Base-by-base conservation (phyloP, 2,329 filamentous ascomycete species). In the Cladorrhinum sp. region DNA sequence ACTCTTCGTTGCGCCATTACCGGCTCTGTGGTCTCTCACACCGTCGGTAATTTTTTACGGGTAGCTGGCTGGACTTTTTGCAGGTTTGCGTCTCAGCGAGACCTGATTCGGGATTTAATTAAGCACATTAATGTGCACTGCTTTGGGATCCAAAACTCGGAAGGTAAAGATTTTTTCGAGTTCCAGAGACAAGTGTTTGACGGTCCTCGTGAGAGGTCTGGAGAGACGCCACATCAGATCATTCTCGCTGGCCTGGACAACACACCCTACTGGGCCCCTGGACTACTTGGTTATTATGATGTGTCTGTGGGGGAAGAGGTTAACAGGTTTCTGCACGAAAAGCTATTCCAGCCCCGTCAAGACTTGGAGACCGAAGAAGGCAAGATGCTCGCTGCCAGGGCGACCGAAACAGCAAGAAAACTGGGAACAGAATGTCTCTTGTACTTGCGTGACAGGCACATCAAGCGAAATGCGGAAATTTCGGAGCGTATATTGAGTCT, bases 11-110 rank as follows among this genome's bases (percentile, higher is more conserved):
- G 74, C 45, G 81, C 80, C 23, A 81, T 89, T 51, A 79, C 78
- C 18, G 79, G 82, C 12, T 78, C 81, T 16, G 74, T 80, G 2
- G 75, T 76, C 2, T 70, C 76, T 8, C 74, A 81, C 18, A 75
- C 77, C 29, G 76, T 82, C 63, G 76, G 78, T 16, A 81, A 85
- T 1, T 89, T 81, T 66, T 75, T 91, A 18, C 79, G 81, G n/a
- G 82, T 80, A 16, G 82, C 83, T 2, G 69, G 79, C 1, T 5
- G 54, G 29, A 70, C 78, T 0, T 89, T 87, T 67, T 81, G 85
- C 32, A 73, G 75, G 45, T 63, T 70, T 53, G 80, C 77, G 24
- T 68, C 69, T 22, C 71, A 74, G 2, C 45, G 70, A 1, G 68
- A 71, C 0, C 65, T 72, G 49, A 73, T 79, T 1, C 66, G 73